Base-by-base conservation (phyloP, 306 rosid genomes). In the Castanospermum australe region DNA sequence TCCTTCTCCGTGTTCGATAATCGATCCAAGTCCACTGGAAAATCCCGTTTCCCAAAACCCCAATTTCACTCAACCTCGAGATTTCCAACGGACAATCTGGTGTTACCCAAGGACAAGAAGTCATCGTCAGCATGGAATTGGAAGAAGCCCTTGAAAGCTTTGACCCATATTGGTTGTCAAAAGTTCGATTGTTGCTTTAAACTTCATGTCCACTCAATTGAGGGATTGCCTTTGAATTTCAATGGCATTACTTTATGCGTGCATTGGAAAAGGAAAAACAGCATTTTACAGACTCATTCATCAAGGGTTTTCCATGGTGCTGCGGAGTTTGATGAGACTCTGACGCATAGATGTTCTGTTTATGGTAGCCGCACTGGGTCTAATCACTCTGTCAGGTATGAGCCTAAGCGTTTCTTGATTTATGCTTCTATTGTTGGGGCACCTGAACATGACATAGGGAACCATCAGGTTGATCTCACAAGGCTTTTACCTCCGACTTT, bases 71-170 rank as follows among this genome's bases (percentile, higher is more conserved):
- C 83, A 5, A 84, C 67, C 39, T 86, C 84, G 4, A 18, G 79
- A 38, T 74, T 82, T 54, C 60, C 12, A 2, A 71, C 81, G 73
- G 89, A 84, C 30, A 89, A 84, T 65, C 71, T 78, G n/a, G n/a
- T n/a, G 66, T 75, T 82, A 57, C 64, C 17, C 2, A 71, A 67
- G 82, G 88, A 88, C 11, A 88, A 76, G 75, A 91, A 82, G 51
- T 60, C 86, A 64, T 79, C 90, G 52, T 88, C 86, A 8, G 11
- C 67, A 11, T 93, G 97, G 98, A 91, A 81, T 70, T 93, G 97
- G 97, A 93, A 85, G 93, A 93, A 88, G 68, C 91, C 98, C 50
- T 88, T 93, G 63, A 91, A 89, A 81, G 90, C 89, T 81, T 87
- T 93, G 25, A 78, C 86, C 0, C 92, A 84, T 61, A 77, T 93